Base-by-base conservation (phyloP, 805 yeast genomes). In the Saccharomycopsis selenospora region DNA sequence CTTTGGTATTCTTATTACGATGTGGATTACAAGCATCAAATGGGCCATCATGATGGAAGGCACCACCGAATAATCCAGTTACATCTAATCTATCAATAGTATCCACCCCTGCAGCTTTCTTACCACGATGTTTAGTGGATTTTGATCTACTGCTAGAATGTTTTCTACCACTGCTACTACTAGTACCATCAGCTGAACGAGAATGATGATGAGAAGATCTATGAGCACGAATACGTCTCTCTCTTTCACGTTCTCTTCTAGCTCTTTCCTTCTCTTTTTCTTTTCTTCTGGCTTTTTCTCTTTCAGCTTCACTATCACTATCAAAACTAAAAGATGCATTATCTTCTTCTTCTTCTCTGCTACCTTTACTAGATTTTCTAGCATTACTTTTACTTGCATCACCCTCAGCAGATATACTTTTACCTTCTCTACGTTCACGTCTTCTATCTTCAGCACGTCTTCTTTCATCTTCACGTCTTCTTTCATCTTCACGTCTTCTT, bases 41-140 rank as follows among this genome's bases (percentile, higher is more conserved):
- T 13, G 99, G 99, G 10, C 99, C 99, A 67, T 93, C 99, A 65
- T 93, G 98, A 66, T 93, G 99, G 74, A 93, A 93, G 2, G 95
- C 87, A 14, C 88, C 87, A 23, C 96, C 97, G 62, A 86, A 90
- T 53, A 90, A 75, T 1, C 96, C 97, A 10, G 97, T 90, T 42
- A 91, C 99, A 65, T 93, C 99, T 59, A 93, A 73, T 66, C 86
- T 86, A 68, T 93, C 99, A 57, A 93, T 93, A 3, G 95, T 87
- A 61, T 91, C 99, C 48, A 90, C 81, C 8, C 56, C 56, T n/a
- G 51, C 50, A 11, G 49, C 51, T 33, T 50, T 51, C 24, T 51
- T 51, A 3, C 20, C 45, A 33, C 38, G 38, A 14, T 33, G 38
- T 5, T 43, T 44, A 3, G 40, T 11, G 10, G 40, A 22, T 22